Evolutionary conservation across 2,329 filamentous ascomycete genomes (phyloP), one percentile per base, ranked within the genome.

Genomic region (Sarocladium kiliense): DNA sequence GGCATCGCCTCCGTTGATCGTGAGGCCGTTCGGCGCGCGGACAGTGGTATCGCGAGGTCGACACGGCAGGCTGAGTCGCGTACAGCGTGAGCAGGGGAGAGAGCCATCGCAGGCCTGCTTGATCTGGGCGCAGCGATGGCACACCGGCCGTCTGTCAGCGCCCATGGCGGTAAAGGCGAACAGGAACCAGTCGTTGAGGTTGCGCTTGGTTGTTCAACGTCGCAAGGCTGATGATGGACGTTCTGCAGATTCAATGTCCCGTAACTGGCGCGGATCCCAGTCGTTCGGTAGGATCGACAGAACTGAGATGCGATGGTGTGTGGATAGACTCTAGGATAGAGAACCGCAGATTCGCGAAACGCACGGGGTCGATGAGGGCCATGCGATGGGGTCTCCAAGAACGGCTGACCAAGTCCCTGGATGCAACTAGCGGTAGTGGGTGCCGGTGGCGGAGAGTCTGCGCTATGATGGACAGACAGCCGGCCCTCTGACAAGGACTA

Each of bases 31-130:
- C n/a, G 34, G 11, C 4, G 36, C 12, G 7, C 34, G 39, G 10
- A 7, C 51, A 11, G 37, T 54, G 19, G 62, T 56, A 53, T 65
- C 63, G 25, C 65, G 63, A 14, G 66, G 62, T 11, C 64, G 62
- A 47, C 66, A 69, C 23, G 66, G 66, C 53, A 70, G 57, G 54
- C 66, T 66, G 14, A 70, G 61, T 27, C 68, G 68, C 9, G 63
- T 59, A 57, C 68, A 70, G 53, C 68, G 61, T 30, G 64, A 64
- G 56, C 68, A 70, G 6, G 68, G 68, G 6, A 66, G 55, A 25
- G 61, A 65, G 56, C 68, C 67, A 55, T 68, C 63, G 57, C 68
- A 70, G 44, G 65, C 68, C 59, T 70, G 68, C 55, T 70, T 70
- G 58, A 70, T 70, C 59, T 69, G 64, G 23, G 67, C 66, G 53